A percentile compares a stretch with the other conserved stretches of the same genome.
Conservation (phyloP, 495 filamentous ascomycete species). For the Aspergillus biplanus region DNA sequence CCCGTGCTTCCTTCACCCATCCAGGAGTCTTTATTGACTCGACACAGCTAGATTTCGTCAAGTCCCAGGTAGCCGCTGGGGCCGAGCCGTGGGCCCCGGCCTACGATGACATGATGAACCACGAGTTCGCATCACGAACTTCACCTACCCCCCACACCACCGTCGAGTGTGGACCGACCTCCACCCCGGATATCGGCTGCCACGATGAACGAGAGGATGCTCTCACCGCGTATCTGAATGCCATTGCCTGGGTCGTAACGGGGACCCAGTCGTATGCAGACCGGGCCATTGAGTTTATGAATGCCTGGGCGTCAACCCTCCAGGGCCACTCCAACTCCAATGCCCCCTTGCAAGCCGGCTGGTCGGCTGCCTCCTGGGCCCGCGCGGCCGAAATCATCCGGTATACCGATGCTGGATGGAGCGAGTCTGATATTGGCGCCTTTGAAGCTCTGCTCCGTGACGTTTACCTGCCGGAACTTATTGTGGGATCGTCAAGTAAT, state of each 20-base stretch:
- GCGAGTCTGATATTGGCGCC: conserved; percentile 14
- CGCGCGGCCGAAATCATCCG: conserved; percentile 32
- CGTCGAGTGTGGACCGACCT: conserved; percentile 30
- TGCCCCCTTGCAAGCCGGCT: conserved; percentile 32
- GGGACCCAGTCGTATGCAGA: conserved; percentile 25
- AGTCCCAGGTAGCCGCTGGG: background rate
- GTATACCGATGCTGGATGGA: conserved; percentile 31
- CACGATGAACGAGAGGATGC: conserved; percentile 30
- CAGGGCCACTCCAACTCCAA: conserved; percentile 31
- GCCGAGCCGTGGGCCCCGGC: background rate
- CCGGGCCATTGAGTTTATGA: conserved; percentile 32
- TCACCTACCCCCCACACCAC: conserved; percentile 16
- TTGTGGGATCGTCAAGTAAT: conserved; percentile 26
- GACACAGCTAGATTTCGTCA: background rate
- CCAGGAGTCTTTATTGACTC: conserved; percentile 1
- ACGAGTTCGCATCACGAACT: conserved; percentile 5
- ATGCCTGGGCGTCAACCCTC: conserved; percentile 28
- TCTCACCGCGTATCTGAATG: conserved; percentile 33
- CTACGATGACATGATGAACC: background rate
- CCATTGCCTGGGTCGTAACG: conserved; percentile 29
- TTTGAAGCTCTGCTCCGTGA: conserved; percentile 31
- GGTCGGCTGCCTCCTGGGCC: conserved; percentile 32
- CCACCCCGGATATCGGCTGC: conserved; percentile 31
- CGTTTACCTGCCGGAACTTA: conserved; percentile 32
- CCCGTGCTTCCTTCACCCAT: background rate